Percentiles rank a stretch among this genome's conserved stretches.
Conservation (phyloP, 108 stramenopile species). For the Pseudonitzschia pungens region DNA sequence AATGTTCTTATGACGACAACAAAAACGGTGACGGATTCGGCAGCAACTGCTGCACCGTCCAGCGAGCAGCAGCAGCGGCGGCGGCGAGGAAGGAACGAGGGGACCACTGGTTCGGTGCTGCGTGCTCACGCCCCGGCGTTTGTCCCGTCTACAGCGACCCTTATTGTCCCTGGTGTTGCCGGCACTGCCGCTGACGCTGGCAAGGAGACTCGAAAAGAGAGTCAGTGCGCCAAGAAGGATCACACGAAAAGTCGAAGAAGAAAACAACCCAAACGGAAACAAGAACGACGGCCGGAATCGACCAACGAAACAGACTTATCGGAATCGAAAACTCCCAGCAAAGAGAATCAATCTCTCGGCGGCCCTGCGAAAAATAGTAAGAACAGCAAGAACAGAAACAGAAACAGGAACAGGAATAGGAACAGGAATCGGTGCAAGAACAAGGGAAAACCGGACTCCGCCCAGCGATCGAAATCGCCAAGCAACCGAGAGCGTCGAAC, state of each 20-base stretch:
- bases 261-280: not conserved
- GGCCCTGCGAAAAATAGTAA: not conserved
- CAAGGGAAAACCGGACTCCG: not conserved
- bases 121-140: constrained; percentile 40
- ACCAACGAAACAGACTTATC: not conserved
- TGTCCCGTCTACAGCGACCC: constrained; percentile 5
- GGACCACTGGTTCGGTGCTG: not conserved
- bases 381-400: not conserved
- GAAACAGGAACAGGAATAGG: too few species aligned
- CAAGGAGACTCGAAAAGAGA: not conserved
- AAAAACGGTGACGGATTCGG: not conserved
- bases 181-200: not conserved
- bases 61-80: not conserved
- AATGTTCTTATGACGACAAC: not conserved
- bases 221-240: too few species aligned
- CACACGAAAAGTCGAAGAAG: not conserved
- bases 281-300: not conserved
- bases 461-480: not conserved
- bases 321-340: not conserved
- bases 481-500: not conserved
- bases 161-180: not conserved
- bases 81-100: not conserved
- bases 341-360: not conserved
- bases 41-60: not conserved
- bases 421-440: not conserved